Conservation (phyloP, 306 rosid species). For the Prosopis cineraria region DNA sequence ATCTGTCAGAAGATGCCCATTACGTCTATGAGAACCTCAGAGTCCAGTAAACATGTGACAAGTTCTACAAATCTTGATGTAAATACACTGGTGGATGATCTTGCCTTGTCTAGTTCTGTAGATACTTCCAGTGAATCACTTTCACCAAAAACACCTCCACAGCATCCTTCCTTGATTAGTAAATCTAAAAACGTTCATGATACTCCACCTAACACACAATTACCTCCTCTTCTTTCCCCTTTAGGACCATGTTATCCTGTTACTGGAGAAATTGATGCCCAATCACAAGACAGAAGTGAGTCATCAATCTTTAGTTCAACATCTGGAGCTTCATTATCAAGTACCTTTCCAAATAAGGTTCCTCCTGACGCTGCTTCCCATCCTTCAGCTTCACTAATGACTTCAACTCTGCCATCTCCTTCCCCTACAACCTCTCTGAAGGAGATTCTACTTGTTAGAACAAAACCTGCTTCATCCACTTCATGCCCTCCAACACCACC, state of each 20-base stretch:
- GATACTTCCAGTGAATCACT: constrained; percentile 40
- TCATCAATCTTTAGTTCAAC: constrained; percentile 37
- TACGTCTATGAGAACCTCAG: constrained; percentile 36
- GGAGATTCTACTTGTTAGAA: constrained; percentile 40
- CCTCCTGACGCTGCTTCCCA: constrained; percentile 28
- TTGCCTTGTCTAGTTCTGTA: constrained; percentile 36
- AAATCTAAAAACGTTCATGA: constrained; percentile 35
- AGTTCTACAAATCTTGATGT: constrained; percentile 32
- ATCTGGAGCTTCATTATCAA: constrained; percentile 41
- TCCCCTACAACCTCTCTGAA: constrained; percentile 34
- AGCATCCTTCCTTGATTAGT: constrained; percentile 27
- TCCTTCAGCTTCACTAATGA: constrained; percentile 32
- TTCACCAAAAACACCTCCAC: constrained; percentile 58
- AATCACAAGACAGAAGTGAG: constrained; percentile 42
- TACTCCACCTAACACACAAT: constrained; percentile 40
- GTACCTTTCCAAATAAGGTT: constrained; percentile 27
- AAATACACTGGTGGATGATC: constrained; percentile 32
- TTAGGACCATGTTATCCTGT: constrained; percentile 31
- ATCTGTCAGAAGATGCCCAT: constrained; percentile 31
- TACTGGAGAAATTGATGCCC: constrained; percentile 32
- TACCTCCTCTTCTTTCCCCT: constrained; percentile 34
- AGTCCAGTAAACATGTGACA: constrained; percentile 28
- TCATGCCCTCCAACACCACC: constrained; percentile 44
- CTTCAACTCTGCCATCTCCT: constrained; percentile 38
- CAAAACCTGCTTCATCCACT: constrained; percentile 33